Evolutionary conservation across 2,329 filamentous ascomycete genomes (phyloP).

Genomic region (Diaporthe sp.): DNA sequence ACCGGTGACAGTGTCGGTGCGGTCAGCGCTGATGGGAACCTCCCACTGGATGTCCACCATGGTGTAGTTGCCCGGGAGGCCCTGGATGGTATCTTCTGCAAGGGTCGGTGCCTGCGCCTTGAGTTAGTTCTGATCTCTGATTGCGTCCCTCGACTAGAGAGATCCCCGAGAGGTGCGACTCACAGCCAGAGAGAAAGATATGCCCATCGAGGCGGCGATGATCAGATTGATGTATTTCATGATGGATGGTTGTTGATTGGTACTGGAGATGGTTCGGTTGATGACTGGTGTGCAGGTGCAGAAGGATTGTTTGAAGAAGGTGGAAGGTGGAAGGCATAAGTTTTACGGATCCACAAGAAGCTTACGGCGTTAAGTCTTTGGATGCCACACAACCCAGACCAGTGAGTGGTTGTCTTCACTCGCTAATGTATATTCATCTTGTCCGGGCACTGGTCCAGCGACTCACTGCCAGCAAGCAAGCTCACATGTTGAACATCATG

Average conservation of each 20-base stretch:
- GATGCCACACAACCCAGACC: not conserved
- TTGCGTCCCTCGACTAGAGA: too few relatives aligned
- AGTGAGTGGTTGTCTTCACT: not conserved
- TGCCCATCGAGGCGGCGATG: not conserved
- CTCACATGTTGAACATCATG: too few relatives aligned
- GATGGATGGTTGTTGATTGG: not conserved
- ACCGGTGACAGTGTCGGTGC: not conserved
- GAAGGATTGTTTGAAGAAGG: not conserved
- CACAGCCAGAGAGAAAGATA: not conserved
- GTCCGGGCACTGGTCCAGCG: too few relatives aligned
- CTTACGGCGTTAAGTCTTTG: not conserved
- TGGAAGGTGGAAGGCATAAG: not conserved
- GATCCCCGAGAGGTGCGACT: not conserved
- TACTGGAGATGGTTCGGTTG: not conserved
- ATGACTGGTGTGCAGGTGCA: not conserved
- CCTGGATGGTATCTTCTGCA: not conserved
- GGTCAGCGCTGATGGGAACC: not conserved
- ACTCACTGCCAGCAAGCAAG: too few relatives aligned
- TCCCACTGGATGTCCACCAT: not conserved
- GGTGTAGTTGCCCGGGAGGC: not conserved
- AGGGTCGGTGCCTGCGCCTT: not conserved
- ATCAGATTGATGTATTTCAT: slow-evolving; percentile 1
- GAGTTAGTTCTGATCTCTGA: not conserved
- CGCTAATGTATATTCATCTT: not conserved
- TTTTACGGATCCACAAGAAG: not conserved